Evolutionary conservation across 805 yeast species (phyloP), one percentile per base, ranked within the genome.

Genomic region (Yamadazyma laniorum): DNA sequence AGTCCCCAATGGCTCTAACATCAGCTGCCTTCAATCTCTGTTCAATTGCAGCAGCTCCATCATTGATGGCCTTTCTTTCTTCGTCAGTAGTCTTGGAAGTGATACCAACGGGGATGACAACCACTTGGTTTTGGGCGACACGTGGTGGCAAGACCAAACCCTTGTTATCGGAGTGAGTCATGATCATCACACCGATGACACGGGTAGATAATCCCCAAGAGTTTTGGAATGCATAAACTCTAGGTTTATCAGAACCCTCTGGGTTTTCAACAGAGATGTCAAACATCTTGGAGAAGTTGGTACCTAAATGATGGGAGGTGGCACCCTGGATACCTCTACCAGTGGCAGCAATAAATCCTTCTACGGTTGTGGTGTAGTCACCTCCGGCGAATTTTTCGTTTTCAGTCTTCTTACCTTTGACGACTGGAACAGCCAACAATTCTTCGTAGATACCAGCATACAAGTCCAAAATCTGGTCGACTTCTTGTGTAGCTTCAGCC

Each of bases 261-360:
- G 99, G 99, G 65, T 88, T 86, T 70, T 93, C 99, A 35, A 95
- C 99, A 27, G 84, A 70, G 51, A 93, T 88, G 70, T 87, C 84
- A 71, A 93, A 93, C 99, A 93, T 93, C 72, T 90, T 91, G 51
- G 98, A 90, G 74, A 93, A 93, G 77, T 93, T 93, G 67, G 88
- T 95, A 52, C 99, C 99, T 62, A 93, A 74, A 62, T 90, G 93
- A 72, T 93, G 99, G 26, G 97, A 89, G 25, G 99, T 93, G 44
- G 91, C 99, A 67, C 98, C 99, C 72, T 93, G 99, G 53, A 93
- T 93, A 76, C 98, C 99, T 75, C 99, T 86, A 55, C 99, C 99
- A 40, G 98, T 93, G 45, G 96, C 86, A 52, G 96, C 95, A 54
- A 93, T 88, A 62, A 85, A 93, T 50, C 98, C 98, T 70, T 93